These are phyloP conservation scores for Rhizoctonia solani DNA, from an alignment of 1,284 basidiomycete genomes.

Conservation along the genomic window DNA sequence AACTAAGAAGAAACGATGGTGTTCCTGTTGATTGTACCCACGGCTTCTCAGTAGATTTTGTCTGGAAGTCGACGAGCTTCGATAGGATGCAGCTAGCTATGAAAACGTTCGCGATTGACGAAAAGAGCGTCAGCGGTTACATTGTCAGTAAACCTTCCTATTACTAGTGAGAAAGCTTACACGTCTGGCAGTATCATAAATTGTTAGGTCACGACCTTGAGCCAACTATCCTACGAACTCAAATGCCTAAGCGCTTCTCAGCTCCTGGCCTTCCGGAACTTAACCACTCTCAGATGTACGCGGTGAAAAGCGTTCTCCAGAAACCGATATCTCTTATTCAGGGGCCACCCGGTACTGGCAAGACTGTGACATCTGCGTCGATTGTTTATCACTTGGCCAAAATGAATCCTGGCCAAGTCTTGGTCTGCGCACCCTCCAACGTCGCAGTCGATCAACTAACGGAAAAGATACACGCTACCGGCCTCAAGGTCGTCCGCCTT, in stretches of 20 bases:
- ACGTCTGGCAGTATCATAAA: conserved; percentile 82
- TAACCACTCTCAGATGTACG: conserved; percentile 99
- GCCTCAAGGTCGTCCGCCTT: conserved; percentile 95
- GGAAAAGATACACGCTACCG: conserved; percentile 97
- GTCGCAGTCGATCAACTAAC: conserved; percentile 99
- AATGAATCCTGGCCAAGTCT: conserved; percentile 99
- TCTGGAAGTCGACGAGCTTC: conserved; percentile 99
- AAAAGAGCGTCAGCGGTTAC: conserved; percentile 98
- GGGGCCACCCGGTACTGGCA: conserved; percentile 98
- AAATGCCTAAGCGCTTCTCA: conserved; percentile 97
- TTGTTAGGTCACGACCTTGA: conserved; percentile 95
- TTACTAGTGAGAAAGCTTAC: background rate
- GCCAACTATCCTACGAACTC: conserved; percentile 83
- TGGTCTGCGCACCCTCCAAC: conserved; percentile 98
- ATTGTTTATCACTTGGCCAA: conserved; percentile 98
- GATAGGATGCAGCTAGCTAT: conserved; percentile 99
- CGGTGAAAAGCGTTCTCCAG: conserved; percentile 97
- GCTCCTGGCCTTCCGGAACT: conserved; percentile 97
- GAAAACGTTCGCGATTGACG: conserved; percentile 99
- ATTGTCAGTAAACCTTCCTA: conserved; percentile 64
- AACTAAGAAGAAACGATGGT: conserved; percentile 88
- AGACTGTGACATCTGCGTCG: conserved; percentile 99
- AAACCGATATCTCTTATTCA: conserved; percentile 98
- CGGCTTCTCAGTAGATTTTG: conserved; percentile 95
- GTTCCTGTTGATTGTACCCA: conserved; percentile 94